A percentile compares a stretch with the other conserved stretches of the same genome.
These are phyloP conservation scores for Lanzia echinophila DNA, from an alignment of 2,329 filamentous ascomycete genomes.

Conservation along the genomic window DNA sequence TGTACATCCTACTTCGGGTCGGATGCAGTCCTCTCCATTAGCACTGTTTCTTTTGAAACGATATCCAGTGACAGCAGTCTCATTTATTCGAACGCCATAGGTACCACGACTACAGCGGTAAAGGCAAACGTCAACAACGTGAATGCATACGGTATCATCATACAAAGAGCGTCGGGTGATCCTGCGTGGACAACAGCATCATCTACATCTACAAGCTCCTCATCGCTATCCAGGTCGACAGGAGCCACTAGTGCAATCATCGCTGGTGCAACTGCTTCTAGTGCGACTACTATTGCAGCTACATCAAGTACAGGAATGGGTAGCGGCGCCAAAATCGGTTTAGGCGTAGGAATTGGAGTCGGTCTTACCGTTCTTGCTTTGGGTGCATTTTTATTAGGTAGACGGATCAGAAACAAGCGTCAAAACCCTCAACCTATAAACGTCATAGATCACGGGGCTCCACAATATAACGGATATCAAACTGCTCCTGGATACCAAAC, in stretches of 20 bases:
- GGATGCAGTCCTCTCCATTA: neutral
- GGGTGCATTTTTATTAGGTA: too few species aligned
- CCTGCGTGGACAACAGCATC: neutral
- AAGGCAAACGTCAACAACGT: neutral
- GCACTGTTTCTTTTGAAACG: neutral
- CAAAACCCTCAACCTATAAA: too few species aligned
- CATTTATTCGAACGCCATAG: neutral
- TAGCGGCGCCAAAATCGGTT: too few species aligned
- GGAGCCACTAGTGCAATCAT: neutral
- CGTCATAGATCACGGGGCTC: too few species aligned
- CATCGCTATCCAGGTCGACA: neutral
- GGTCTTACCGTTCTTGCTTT: too few species aligned
- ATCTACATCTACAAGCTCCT: neutral
- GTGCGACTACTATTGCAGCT: neutral
- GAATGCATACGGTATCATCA: conserved; percentile 1
- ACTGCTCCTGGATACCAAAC: too few species aligned
- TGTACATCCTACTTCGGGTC: neutral
- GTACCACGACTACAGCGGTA: neutral
- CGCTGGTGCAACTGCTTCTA: neutral
- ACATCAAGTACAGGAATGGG: too few species aligned
- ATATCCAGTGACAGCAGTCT: neutral
- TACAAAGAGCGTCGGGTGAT: conserved; percentile 1
- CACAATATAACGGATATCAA: too few species aligned
- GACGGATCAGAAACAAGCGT: too few species aligned
- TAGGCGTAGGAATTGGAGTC: too few species aligned